Evolutionary conservation across 2,329 filamentous ascomycete genomes (phyloP), one percentile per base, ranked within the genome.

Genomic region (Pyrenochaeta sp.): DNA sequence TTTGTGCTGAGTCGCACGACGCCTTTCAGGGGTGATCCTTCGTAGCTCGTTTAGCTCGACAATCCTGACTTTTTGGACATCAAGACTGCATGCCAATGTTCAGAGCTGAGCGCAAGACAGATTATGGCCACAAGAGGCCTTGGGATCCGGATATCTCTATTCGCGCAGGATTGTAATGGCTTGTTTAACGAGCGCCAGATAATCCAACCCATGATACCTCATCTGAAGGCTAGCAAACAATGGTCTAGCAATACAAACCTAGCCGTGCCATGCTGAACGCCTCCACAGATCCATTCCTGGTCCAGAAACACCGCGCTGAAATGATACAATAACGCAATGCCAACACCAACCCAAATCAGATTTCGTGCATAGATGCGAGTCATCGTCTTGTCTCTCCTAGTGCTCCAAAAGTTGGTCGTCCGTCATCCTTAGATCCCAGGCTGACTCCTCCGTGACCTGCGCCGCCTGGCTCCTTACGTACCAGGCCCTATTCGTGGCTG

Each of bases 381-480:
- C 18, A 64, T 33, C 54, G 67, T 63, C 12, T 7, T 5, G 1
- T 9, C 40, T 42, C 23, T 14, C 27, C 7, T 30, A 10, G 14
- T 17, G 3, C 9, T 11, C 15, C 15, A 42, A 3, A 10, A 42
- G 23, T 18, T 42, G 40, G 32, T 71, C 68, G 40, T 66, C 56
- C 10, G 54, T 49, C 61, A 71, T 71, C 15, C 67, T 66, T 42
- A 63, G 56, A 42, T 65, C 67, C 60, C 63, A 61, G 10, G 51
- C 56, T 6, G 49, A 52, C 18, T 69, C 58, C 40, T 66, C 61
- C 29, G 48, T 42, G 12, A 52, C 21, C 32, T 50, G 31, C 41
- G 47, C 20, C 10, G 39, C n/a, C 35, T 49, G 3, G 55, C 50
- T 36, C 50, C 42, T 32, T 45, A 47, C 31, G 42, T 59, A 32